These are phyloP conservation scores for Linderniella brevidens DNA, from an alignment of 257 asterid genomes.

Conservation along the genomic window DNA sequence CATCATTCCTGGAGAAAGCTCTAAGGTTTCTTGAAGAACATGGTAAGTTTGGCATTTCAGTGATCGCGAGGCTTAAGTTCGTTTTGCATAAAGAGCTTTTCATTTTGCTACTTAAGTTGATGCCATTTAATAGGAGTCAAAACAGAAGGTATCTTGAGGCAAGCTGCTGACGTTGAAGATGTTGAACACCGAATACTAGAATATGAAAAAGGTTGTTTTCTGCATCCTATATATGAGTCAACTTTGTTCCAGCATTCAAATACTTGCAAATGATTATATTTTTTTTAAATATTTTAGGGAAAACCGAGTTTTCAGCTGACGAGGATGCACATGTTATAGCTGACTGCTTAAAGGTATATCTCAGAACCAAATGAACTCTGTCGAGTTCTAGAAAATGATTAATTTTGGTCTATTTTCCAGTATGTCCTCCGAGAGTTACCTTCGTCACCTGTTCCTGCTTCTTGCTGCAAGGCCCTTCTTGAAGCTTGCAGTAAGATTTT, in stretches of 20 bases:
- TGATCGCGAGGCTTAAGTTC: not conserved
- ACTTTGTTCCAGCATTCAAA: no score
- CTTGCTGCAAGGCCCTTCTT: slow-evolving; percentile 98
- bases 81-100: not conserved
- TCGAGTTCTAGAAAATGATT: slow-evolving; percentile 9
- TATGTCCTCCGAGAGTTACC: slow-evolving; percentile 92
- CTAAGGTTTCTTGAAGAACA: slow-evolving; percentile 76
- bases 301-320: slow-evolving; percentile 54
- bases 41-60: slow-evolving; percentile 35
- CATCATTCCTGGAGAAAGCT: slow-evolving; percentile 95
- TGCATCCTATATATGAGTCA: no score
- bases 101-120: slow-evolving; percentile 14
- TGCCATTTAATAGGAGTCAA: slow-evolving; percentile 44
- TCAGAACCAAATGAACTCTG: slow-evolving; percentile 10
- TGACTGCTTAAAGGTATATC: slow-evolving; percentile 85
- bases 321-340: slow-evolving; percentile 97
- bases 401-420: slow-evolving; percentile 23
- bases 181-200: slow-evolving; percentile 85
- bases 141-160: slow-evolving; percentile 91
- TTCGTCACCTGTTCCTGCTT: slow-evolving; percentile 98
- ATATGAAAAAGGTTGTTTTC: slow-evolving; percentile 66
- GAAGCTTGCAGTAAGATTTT: slow-evolving; percentile 75
- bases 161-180: slow-evolving; percentile 97
- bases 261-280: not conserved
- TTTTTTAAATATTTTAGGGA: slow-evolving; percentile 33